Base-by-base conservation (phyloP, 164 flowering plant genomes). In the Saururus chinensis region DNA sequence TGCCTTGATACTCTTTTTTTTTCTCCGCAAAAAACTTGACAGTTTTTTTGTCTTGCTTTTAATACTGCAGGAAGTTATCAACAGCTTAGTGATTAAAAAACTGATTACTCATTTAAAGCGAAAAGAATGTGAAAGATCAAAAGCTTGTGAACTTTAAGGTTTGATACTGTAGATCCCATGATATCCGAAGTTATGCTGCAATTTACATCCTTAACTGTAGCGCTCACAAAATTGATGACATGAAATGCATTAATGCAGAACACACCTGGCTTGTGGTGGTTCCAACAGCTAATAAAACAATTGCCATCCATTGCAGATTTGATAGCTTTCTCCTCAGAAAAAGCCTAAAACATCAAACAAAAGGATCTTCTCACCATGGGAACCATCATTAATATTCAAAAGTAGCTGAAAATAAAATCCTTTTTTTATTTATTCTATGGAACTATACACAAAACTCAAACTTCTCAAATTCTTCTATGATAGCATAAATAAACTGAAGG, bases 231-330 rank as follows among this genome's bases (percentile, higher is more conserved):
- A 51, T 11, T 35, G 19, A 22, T 57, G 21, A 23, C 25, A 62
- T 21, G 16, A 42, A 53, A 20, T 60, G 40, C n/a, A 57, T 35
- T 59, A 14, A 53, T 4, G 17, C 26, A 55, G 19, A 49, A 51
- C 56, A 60, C 58, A 88, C 97, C 95, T 95, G 99, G 77, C 99
- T 95, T 26, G 96, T 91, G 55, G 97, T 95, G 64, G 99, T 95
- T 57, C 99, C 99, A 74, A 95, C 73, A 69, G 99, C 95, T 71
- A 95, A 73, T 23, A 95, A 77, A 67, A 84, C 72, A 71, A 93
- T 83, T 42, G 97, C 98, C 86, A 93, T 84, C 98, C 98, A 93
- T 70, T 90, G 97, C 71, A 93, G 74, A 64, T 79, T 88, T 25
- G 95, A 84, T 54, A 93, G 80, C 73, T 82, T 93, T 76, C 77